Evolutionary conservation across 441 rosid genomes (phyloP).

Genomic region (Aleurites moluccanus): DNA sequence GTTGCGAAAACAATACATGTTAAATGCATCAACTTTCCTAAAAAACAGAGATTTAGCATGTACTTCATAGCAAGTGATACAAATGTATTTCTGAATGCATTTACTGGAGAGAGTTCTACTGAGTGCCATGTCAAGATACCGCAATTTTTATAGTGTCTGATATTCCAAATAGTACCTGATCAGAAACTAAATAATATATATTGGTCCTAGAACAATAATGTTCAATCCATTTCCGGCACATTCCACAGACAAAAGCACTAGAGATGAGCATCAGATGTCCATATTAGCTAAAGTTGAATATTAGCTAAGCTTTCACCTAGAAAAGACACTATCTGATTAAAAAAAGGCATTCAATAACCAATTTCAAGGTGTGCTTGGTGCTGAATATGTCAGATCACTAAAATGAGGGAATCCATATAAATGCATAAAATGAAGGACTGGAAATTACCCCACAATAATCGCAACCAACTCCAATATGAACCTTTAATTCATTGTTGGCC

Average conservation of each 20-base stretch:
- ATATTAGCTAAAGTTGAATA: background rate
- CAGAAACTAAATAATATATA: background rate
- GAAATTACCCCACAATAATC: constrained; percentile 70
- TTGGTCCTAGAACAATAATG: background rate
- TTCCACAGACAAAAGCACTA: constrained; percentile 3
- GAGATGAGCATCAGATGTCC: background rate
- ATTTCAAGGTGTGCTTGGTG: background rate
- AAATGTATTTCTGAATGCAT: constrained; percentile 2
- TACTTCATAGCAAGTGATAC: background rate
- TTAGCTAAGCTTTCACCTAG: background rate
- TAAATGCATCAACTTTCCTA: background rate
- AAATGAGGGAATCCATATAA: background rate
- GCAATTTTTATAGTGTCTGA: background rate
- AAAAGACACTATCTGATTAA: background rate
- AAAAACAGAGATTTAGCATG: background rate
- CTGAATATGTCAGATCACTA: background rate
- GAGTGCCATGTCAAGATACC: background rate
- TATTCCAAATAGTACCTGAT: constrained; percentile 2
- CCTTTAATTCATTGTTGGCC: constrained; percentile 27
- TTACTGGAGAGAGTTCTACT: background rate
- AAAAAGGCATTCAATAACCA: background rate
- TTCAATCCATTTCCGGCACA: background rate
- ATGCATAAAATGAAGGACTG: constrained; percentile 5
- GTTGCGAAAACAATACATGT: background rate
- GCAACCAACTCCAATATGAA: constrained; percentile 52